Base-by-base conservation (phyloP, 805 yeast species). In the Barnettozyma botsteinii region DNA sequence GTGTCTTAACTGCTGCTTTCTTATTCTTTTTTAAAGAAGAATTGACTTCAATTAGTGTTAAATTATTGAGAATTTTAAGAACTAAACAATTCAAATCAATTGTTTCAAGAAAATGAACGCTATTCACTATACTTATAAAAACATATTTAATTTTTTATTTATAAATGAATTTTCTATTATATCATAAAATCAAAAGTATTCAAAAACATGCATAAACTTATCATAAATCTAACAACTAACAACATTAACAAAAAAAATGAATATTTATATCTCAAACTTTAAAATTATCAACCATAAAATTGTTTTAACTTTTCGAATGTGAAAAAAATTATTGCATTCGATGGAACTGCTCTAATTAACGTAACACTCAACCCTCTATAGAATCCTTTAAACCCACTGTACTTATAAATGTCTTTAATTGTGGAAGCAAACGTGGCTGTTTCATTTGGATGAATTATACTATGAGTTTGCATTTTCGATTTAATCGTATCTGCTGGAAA, bases 401-500 rank as follows among this genome's bases (percentile, higher is more conserved):
- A 62, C 22, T 48, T 49, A 40, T 68, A 67, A 19, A 79, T 62
- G 2, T 59, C 54, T 34, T 50, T 55, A 0, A 68, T 67, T 7
- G 77, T 74, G 4, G 56, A 36, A 36, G 45, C 33, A 59, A 70
- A 57, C 39, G 67, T 61, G 40, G 45, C 41, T 32, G 46, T 50
- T 25, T 17, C 50, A 51, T 41, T 47, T 41, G 55, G 53, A 14
- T 62, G 45, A 15, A 62, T 45, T 5, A 71, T 46, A 7, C 73
- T 59, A 28, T 63, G 68, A 0, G 88, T 81, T 64, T 91, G 98
- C 66, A 88, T 80, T 37, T 84, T 77, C 4, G 91, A 81, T 63
- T 91, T 91, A 42, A 91, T 72, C 1, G 97, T 87, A 58, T 91
- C 98, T 1, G 87, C 84, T 0, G 98, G 98, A 61, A 81, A 91